Evolutionary conservation across 2,329 filamentous ascomycete species (phyloP), one percentile per base, ranked within the genome.

Genomic region (Sporothrix schenckii): DNA sequence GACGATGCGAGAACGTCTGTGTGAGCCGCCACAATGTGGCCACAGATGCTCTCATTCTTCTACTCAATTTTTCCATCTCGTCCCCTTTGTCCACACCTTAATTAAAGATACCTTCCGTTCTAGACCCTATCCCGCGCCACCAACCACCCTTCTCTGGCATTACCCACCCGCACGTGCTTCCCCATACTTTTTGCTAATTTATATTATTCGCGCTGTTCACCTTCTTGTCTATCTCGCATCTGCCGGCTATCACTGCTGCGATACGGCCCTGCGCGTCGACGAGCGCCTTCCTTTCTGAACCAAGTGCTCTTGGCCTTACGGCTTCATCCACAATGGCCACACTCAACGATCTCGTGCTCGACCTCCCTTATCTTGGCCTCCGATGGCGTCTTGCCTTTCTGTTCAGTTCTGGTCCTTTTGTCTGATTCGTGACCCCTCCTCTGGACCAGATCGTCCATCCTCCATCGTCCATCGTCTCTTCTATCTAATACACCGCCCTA

Each of bases 31-130:
- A 56, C 4, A 50, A 19, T 3, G 16, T 6, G 14, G 44, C 41
- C 11, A 49, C 5, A 6, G 14, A 49, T 49, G 19, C 4, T 49
- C 14, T 19, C 14, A 19, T 6, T 34, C 54, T 11, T 39, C 27
- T 30, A 58, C n/a, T 6, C 30, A 10, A 10, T 39, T 9, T n/a
- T 6, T 21, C 30, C 16, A 24, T 30, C 11, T 1, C 30, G 4
- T n/a, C 27, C 39, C 54, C 54, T 14, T n/a, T 10, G 10, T 7
- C 56, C 34, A 21, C 30, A 2, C 3, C 4, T 44, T 3, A 13
- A 61, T 44, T n/a, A 44, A 61, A 61, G n/a, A 44, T 44, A 63
- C 58, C 58, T 63, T 63, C 58, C 39, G 11, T 63, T 63, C 58
- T 63, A 10, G 58, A 61, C n/a, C 24, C 5, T 7, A 63, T 63